Base-by-base conservation (phyloP, 371 early-diverging fungal genomes). In the Saksenaea oblongispora region DNA sequence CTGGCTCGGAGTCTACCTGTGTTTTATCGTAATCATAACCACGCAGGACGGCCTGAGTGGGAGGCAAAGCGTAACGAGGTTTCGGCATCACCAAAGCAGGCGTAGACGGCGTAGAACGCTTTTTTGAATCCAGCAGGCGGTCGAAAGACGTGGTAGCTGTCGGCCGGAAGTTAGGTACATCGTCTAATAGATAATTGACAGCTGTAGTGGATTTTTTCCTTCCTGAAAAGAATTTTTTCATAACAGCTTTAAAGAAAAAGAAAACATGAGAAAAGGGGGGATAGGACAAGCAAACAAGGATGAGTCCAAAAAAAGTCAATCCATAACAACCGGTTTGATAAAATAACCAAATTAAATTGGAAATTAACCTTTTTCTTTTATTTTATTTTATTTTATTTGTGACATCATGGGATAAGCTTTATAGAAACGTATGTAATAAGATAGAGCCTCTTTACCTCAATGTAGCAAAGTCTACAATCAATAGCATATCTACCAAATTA, bases 11-110 rank as follows among this genome's bases (percentile, higher is more conserved):
- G 11, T 68, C 69, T 10, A 63, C 17, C 11, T 62, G 47, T 0
- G 69, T 68, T 26, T 68, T 68, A 13, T 68, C 69, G 15, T 60
- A 42, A 10, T 68, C 69, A n/a, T 61, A 39, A 28, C 17, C n/a
- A 8, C 56, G 53, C 15, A 68, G 39, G 5, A 68, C 57, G 14
- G 56, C 63, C 15, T 54, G 54, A 1, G 47, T 18, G 2, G 47
- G 47, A 47, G 47, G 18, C 14, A 60, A 56, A 7, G 61, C 64
- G 56, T 68, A 41, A 7, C 58, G 55, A 5, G 69, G 69, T 39
- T 62, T 61, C 34, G 69, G 69, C 69, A 68, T 68, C 31, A 63
- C 28, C 47, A 68, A 18, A 0, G 28, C 15, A 31, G 59, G 60
- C 14, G 44, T 24, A 10, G 44, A 44, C n/a, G 27, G 3, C 3